Base-by-base conservation (phyloP, 108 stramenopile species). In the Thalassiosira profunda region DNA sequence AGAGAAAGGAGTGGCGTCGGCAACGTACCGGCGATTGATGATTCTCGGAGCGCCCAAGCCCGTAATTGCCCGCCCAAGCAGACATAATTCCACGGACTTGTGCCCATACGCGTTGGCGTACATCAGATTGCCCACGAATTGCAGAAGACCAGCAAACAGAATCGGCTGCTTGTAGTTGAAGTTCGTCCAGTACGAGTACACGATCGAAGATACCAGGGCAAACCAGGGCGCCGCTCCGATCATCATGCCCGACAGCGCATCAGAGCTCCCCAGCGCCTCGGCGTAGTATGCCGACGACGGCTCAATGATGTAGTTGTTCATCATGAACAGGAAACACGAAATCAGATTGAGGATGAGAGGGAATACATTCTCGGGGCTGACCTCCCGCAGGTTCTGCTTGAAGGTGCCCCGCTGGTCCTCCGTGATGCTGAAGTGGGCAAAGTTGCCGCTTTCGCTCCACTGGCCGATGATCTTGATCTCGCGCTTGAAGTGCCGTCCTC, bases 221-320 rank as follows among this genome's bases (percentile, higher is more conserved):
- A 88, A 87, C 56, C 84, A 81, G 0, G 94, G 86, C 12, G 91
- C 86, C 74, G 80, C 76, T 7, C 91, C 94, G 51, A 95, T 83
- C 69, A 95, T 88, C 7, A 93, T 57, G 3, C 92, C 92, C 15
- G 90, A 86, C 8, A 85, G 56, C 5, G 94, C 86, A 53, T 91
- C 87, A 34, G 48, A 49, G 31, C 79, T 80, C 5, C 94, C 94
- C 24, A 95, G 74, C 1, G 79, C 84, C 38, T 84, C 85, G 46
- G 90, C 83, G 63, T 95, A 95, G 52, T 90, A 88, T 0, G 84
- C 87, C 34, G 74, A 67, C 1, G 76, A 80, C n/a, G 94, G 94
- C 51, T 87, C 86, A 26, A 93, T 86, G 26, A 95, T 86, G 76
- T 93, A 91, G 58, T 90, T 88, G 68, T 95, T 95, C 79, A 80